Evolutionary conservation across 306 rosid species (phyloP), one percentile per base, ranked within the genome.

Genomic region (Adenanthera pavonina): DNA sequence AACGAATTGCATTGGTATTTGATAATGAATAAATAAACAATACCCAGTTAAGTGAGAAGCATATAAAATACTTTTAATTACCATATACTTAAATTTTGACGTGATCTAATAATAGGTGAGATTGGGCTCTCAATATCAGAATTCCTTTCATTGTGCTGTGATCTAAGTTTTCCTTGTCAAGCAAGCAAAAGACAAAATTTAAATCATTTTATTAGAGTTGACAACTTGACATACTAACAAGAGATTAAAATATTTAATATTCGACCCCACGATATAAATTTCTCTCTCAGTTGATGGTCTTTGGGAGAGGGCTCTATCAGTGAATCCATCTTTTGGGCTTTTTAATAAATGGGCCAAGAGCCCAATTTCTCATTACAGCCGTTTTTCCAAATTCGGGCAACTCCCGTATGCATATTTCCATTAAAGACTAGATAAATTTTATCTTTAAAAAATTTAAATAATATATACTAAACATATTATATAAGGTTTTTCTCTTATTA

Each of bases 121-220:
- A 3, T 59, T 20, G 65, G 1, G 65, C 64, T n/a, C 34, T n/a
- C 33, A 19, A 20, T 8, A 57, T 57, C 34, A 57, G 19, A 19
- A 19, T 57, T n/a, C 33, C n/a, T 53, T 77, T 35, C 52, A 35
- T 35, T 30, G 38, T 36, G n/a, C 3, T 41, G 10, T 47, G 19
- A 38, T 19, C 54, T 38, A 13, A 78, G 72, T 19, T 8, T 67
- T 67, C 67, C 67, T 52, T 78, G 14, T 30, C 16, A 52, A 67
- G 68, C 36, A 51, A 78, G 34, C 43, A 15, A 51, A 6, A 36
- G 25, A 38, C 38, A 41, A 15, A 2, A 15, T 46, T 48, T 16
- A 14, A 30, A 41, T 57, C 7, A 43, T 49, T 52, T 68, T 0
- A 40, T 67, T 19, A 30, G 7, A 15, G 56, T 6, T 20, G 44